Evolutionary conservation across 2,329 filamentous ascomycete species (phyloP), one percentile per base, ranked within the genome.

Genomic region (Dactylellina cionopaga): DNA sequence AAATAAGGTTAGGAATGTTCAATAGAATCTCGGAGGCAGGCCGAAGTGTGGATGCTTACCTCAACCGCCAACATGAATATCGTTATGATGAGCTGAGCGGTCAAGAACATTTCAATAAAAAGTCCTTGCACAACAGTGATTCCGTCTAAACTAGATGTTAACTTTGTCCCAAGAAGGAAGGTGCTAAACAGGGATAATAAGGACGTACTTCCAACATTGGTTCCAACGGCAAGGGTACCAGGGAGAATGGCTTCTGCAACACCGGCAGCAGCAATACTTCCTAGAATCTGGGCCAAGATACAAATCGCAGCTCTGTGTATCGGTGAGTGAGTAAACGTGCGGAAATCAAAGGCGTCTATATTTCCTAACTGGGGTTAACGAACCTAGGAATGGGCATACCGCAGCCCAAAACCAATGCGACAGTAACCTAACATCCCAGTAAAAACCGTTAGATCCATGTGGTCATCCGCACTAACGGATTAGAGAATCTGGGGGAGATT

Each of bases 61-160:
- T 71, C 66, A 64, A 71, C 66, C 9, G 66, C 66, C 39, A 71
- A 29, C 56, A 71, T 64, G 88, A 86, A 27, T 56, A 90, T 86
- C 1, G 87, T 85, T 58, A 90, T 82, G 5, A 89, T 84, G 7
- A 90, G 82, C 77, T 89, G 83, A 0, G 86, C 81, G 0, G 88
- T 90, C 35, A 89, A 81, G 76, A 90, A 88, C 81, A 88, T 85
- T 79, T 90, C 88, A 49, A 90, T 84, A 77, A 90, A 89, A 39
- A 90, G 80, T 5, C 88, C 88, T 69, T 71, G 49, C 13, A 58
- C 66, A 24, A 51, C 31, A 11, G 58, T 52, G 22, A 64, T 59
- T 17, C 66, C 66, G 25, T 54, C 66, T 71, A 13, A 17, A 19
- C 46, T 24, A 54, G 19, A 31, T 13, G 41, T 54, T 41, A 43